Percentiles rank a stretch among this genome's conserved stretches.
Conservation (phyloP, 176 grass and related monocot genomes). For the Rhynchospora breviuscula region DNA sequence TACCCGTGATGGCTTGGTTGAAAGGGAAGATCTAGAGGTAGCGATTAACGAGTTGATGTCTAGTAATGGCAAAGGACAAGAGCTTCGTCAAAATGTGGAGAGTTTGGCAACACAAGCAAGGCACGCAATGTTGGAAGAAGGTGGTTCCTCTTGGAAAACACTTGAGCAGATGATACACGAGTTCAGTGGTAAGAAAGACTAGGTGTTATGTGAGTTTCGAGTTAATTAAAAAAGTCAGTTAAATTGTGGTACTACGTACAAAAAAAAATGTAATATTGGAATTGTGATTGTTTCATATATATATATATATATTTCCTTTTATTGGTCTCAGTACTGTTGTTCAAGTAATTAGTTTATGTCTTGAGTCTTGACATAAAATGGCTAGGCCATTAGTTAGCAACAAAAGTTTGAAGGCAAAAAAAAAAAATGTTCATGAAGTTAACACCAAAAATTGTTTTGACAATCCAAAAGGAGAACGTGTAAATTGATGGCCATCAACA, state of each 20-base stretch:
- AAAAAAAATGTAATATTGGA: background rate
- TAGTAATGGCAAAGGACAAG: background rate
- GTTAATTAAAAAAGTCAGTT: background rate
- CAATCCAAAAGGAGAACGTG: no score
- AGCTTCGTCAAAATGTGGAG: background rate
- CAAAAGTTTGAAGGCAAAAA: no score
- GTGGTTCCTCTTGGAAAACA: background rate
- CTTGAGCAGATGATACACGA: background rate
- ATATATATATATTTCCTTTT: no score
- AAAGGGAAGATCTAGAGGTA: background rate
- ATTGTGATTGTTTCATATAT: no score
- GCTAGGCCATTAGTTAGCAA: no score
- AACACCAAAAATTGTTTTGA: no score
- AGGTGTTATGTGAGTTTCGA: background rate
- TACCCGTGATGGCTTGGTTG: constrained; percentile 15
- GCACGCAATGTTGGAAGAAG: background rate
- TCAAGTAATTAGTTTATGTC: no score
- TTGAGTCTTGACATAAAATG: no score
- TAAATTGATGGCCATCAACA: no score
- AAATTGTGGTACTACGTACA: background rate
- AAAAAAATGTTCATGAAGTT: no score
- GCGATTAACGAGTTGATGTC: background rate
- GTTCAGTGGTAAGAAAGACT: background rate
- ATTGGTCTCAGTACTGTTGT: no score
- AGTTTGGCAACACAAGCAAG: background rate